phyloP scores from a whole-genome alignment of 2,329 filamentous ascomycete species.

The Diplodia corticola region DNA sequence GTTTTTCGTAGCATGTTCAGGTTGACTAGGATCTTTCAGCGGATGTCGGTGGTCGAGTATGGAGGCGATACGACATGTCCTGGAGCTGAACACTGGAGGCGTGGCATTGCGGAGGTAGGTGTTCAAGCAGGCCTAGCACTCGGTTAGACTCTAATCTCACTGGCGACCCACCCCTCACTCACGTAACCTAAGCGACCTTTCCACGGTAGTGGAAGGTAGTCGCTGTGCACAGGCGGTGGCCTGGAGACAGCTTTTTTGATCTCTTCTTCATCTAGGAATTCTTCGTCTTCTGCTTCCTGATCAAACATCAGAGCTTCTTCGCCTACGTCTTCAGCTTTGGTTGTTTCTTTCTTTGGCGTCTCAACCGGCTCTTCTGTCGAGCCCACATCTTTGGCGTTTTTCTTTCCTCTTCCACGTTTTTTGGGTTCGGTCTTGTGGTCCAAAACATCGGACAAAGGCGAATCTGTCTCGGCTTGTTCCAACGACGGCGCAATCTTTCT shows the following conservation, averaged over 20 bases:
- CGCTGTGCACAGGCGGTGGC: conserved; percentile 78
- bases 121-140: conserved; percentile 74
- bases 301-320: conserved; percentile 34
- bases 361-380: not conserved
- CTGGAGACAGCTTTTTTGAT: conserved; percentile 58
- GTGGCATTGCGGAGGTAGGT: conserved; percentile 83
- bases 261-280: conserved; percentile 57
- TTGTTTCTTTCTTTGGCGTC: not conserved
- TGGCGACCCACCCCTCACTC: conserved; percentile 37
- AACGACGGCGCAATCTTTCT: conserved; percentile 31
- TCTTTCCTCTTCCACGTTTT: not conserved
- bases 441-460: conserved; percentile 35
- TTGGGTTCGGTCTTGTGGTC: not conserved
- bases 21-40: conserved; percentile 70
- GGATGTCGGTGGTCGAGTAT: conserved; percentile 89
- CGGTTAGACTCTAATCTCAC: not conserved
- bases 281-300: conserved; percentile 56
- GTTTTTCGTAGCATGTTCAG: conserved; percentile 82
- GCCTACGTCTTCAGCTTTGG: conserved; percentile 23
- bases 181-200: conserved; percentile 87
- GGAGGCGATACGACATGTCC: conserved; percentile 86
- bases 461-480: conserved; percentile 31
- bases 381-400: not conserved
- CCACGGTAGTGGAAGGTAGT: conserved; percentile 84
- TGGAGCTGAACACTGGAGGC: conserved; percentile 83